phyloP scores from a whole-genome alignment of 2,329 filamentous ascomycete species.

The Neopestalotiopsis clavispora region DNA sequence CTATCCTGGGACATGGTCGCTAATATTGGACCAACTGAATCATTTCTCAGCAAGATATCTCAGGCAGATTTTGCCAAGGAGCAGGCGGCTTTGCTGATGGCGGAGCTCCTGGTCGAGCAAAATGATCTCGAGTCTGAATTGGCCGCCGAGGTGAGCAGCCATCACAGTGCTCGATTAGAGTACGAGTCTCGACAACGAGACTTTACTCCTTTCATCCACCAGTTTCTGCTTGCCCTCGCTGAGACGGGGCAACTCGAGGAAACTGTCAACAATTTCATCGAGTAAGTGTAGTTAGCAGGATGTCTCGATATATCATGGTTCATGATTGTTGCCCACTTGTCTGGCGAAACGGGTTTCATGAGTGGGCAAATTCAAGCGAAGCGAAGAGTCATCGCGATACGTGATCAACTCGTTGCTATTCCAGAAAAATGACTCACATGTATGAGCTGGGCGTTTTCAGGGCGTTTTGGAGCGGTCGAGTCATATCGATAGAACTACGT shows the following conservation, averaged over 20 bases:
- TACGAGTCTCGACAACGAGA: slow-evolving; percentile 43
- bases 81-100: slow-evolving; percentile 41
- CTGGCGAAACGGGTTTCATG: background rate
- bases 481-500: background rate
- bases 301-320: background rate
- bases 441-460: background rate
- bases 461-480: background rate
- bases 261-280: slow-evolving; percentile 4
- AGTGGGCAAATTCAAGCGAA: background rate
- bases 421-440: background rate
- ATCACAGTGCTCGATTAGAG: slow-evolving; percentile 52
- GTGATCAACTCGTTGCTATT: background rate
- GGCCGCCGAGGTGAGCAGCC: slow-evolving; percentile 49
- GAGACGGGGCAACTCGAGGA: slow-evolving; percentile 2
- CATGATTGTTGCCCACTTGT: background rate
- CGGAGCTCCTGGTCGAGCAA: slow-evolving; percentile 46
- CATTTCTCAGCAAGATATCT: slow-evolving; percentile 14
- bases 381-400: background rate
- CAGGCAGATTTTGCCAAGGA: slow-evolving; percentile 19
- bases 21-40: slow-evolving; percentile 9
- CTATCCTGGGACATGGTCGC: slow-evolving; percentile 15
- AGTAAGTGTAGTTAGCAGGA: background rate
- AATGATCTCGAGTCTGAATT: slow-evolving; percentile 49
- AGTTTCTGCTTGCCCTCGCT: slow-evolving; percentile 9
- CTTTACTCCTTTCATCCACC: slow-evolving; percentile 15